Evolutionary conservation across 169 alveolate species (phyloP).

Genomic region (Hepatocystis sp.): DNA sequence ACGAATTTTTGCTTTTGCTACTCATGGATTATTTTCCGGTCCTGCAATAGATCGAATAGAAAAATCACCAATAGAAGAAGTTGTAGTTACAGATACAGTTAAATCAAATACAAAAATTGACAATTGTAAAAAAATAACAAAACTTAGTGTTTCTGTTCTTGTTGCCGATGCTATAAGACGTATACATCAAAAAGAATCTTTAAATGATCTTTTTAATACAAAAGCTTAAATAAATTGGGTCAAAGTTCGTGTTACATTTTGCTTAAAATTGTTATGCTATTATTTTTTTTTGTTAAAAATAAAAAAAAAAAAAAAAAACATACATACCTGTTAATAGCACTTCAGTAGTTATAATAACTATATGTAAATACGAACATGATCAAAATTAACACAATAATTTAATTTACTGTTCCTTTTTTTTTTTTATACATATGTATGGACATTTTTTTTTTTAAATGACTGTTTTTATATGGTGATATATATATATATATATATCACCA

Average conservation of each 20-base stretch:
- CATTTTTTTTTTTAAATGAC: too few relatives aligned
- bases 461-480: too few relatives aligned
- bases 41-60: constrained; percentile 92
- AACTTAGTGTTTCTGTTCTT: constrained; percentile 82
- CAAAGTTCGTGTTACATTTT: too few relatives aligned
- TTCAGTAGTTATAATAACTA: too few relatives aligned
- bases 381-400: too few relatives aligned
- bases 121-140: constrained; percentile 82
- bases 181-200: constrained; percentile 89
- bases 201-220: constrained; percentile 80
- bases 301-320: neutral
- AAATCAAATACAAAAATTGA: constrained; percentile 78
- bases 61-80: constrained; percentile 89
- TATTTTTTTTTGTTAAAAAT: too few relatives aligned
- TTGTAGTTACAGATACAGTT: constrained; percentile 94
- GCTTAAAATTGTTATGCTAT: too few relatives aligned
- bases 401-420: too few relatives aligned
- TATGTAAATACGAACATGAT: too few relatives aligned
- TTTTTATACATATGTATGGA: too few relatives aligned
- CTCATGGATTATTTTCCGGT: constrained; percentile 96
- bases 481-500: too few relatives aligned
- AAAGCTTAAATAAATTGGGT: constrained; percentile 13
- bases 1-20: constrained; percentile 95
- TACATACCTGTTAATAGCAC: too few relatives aligned
- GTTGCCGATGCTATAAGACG: constrained; percentile 93